A percentile compares a stretch with the other conserved stretches of the same genome.
These are phyloP conservation scores for Sisymbrium altissimum DNA, from an alignment of 345 rosid genomes.

Conservation along the genomic window DNA sequence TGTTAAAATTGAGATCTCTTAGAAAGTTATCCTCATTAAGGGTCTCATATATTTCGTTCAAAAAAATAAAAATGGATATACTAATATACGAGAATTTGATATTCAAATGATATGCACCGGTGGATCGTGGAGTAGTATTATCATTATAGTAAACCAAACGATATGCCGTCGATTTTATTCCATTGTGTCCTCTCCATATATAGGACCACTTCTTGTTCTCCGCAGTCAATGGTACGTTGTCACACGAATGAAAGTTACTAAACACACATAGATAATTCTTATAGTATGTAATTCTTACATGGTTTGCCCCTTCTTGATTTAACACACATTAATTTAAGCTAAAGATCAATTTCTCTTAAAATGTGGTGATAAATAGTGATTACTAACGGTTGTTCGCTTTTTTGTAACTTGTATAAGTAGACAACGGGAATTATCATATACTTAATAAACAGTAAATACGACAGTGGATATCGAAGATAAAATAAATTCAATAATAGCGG, in stretches of 20 bases:
- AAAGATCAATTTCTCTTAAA: not conserved
- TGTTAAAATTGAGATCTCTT: too few species aligned
- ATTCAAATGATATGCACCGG: too few species aligned
- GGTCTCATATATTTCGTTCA: too few species aligned
- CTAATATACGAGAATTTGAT: too few species aligned
- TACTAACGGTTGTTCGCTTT: not conserved
- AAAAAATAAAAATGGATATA: too few species aligned
- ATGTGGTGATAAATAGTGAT: not conserved
- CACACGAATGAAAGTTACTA: not conserved
- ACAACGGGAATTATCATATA: too few species aligned
- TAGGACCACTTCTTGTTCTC: slow-evolving; percentile 3
- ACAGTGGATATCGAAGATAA: not conserved
- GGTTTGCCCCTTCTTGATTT: not conserved
- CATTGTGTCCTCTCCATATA: not conserved
- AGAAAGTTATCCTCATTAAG: too few species aligned
- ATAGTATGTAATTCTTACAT: not conserved
- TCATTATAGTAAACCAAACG: not conserved
- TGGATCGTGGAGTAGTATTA: too few species aligned
- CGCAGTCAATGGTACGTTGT: not conserved
- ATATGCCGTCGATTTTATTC: not conserved
- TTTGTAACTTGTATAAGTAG: not conserved
- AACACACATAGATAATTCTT: not conserved
- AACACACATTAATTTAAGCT: not conserved
- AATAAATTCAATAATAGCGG: not conserved
- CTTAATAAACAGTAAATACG: too few species aligned